Conservation (phyloP, 768 basidiomycete genomes). For the Lyophyllum atratum region DNA sequence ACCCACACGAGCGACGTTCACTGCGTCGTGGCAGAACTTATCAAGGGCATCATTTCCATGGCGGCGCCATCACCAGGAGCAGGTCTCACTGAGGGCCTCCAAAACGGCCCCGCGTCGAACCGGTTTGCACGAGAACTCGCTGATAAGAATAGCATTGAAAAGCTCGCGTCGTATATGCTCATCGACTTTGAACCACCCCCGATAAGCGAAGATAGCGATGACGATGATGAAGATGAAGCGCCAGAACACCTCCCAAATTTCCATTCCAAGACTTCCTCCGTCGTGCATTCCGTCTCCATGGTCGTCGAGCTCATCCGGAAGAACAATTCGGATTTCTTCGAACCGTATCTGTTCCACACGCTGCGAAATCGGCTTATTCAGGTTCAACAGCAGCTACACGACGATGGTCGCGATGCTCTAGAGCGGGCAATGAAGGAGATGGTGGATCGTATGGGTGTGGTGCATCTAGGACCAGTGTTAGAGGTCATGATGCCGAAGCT, state of each 20-base stretch:
- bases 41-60: slow-evolving; percentile 94
- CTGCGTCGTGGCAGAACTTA: slow-evolving; percentile 83
- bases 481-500: slow-evolving; percentile 71
- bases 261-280: slow-evolving; percentile 70
- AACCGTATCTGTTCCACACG: slow-evolving; percentile 95
- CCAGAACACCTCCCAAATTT: slow-evolving; percentile 35
- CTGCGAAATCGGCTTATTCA: slow-evolving; percentile 88
- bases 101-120: slow-evolving; percentile 79
- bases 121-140: slow-evolving; percentile 89
- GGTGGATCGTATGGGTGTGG: slow-evolving; percentile 85
- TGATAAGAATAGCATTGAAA: slow-evolving; percentile 65
- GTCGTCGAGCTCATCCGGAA: slow-evolving; percentile 94
- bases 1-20: slow-evolving; percentile 75
- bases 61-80: slow-evolving; percentile 84
- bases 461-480: slow-evolving; percentile 84
- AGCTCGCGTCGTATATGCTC: slow-evolving; percentile 76
- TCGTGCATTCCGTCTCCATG: slow-evolving; percentile 84
- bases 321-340: slow-evolving; percentile 98
- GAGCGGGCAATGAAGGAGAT: slow-evolving; percentile 78
- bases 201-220: slow-evolving; percentile 17
- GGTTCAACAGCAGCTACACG: slow-evolving; percentile 73
- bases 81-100: slow-evolving; percentile 67
- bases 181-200: slow-evolving; percentile 50
- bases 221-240: slow-evolving; percentile 22
- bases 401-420: slow-evolving; percentile 64